Conservation (phyloP, 2,329 filamentous ascomycete species). For the Zymoseptoria brevis region DNA sequence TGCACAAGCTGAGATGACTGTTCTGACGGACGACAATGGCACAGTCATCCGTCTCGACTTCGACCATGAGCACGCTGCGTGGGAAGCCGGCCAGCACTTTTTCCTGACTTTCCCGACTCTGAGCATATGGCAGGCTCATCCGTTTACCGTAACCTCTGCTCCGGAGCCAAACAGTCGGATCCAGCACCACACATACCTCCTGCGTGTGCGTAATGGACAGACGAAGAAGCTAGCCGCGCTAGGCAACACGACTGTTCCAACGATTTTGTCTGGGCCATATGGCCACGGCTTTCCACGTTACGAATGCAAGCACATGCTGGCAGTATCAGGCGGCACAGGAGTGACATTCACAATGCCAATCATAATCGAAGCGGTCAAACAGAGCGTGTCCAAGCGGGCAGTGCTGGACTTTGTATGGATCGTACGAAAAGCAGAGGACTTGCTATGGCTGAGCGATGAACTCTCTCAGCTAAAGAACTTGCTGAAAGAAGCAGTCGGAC, state of each 20-base stretch:
- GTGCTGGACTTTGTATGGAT: slow-evolving; percentile 58
- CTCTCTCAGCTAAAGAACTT: slow-evolving; percentile 42
- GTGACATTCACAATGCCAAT: slow-evolving; percentile 49
- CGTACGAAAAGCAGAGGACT: slow-evolving; percentile 47
- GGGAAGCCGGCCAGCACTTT: slow-evolving; percentile 63
- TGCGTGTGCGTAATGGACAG: slow-evolving; percentile 43
- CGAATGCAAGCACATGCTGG: slow-evolving; percentile 19
- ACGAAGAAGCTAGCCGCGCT: slow-evolving; percentile 49
- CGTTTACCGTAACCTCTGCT: slow-evolving; percentile 56
- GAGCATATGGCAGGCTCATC: slow-evolving; percentile 64
- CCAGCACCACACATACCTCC: slow-evolving; percentile 31
- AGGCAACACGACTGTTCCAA: slow-evolving; percentile 39
- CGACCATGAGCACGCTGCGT: slow-evolving; percentile 50
- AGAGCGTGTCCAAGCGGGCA: slow-evolving; percentile 2
- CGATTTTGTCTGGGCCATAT: slow-evolving; percentile 58
- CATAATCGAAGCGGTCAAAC: slow-evolving; percentile 31
- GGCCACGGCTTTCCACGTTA: slow-evolving; percentile 33
- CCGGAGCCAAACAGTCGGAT: slow-evolving; percentile 30
- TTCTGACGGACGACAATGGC: slow-evolving; percentile 52
- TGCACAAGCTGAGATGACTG: slow-evolving; percentile 43
- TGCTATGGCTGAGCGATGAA: slow-evolving; percentile 53
- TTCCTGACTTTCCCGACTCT: slow-evolving; percentile 60
- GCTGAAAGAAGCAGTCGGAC: slow-evolving; percentile 28
- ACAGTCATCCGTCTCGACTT: slow-evolving; percentile 61
- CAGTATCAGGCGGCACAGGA: slow-evolving; percentile 49